Evolutionary conservation across 768 basidiomycete genomes (phyloP), one percentile per base, ranked within the genome.

Genomic region (Piloderma croceum): DNA sequence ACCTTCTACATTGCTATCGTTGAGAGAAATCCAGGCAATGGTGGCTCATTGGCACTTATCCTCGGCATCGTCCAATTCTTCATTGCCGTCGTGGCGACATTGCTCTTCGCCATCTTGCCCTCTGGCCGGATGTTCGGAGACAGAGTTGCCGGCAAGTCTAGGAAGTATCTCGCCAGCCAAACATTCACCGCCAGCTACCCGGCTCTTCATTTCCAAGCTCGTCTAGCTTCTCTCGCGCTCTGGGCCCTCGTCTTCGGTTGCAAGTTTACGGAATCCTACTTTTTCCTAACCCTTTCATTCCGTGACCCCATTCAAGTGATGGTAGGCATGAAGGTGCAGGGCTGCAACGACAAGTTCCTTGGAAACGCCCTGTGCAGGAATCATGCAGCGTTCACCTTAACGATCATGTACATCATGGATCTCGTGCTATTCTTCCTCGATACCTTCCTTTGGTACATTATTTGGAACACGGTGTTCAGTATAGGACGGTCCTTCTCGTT

Each of bases 351-450:
- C 71, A 83, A 78, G 61, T 80, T 77, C 62, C 91, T 97, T 46
- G 93, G 92, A 12, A 70, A 73, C 51, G 71, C 69, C 7, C 76
- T 99, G 12, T 99, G 96, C 66, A 68, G 71, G 35, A 93, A 97
- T 60, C 96, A 99, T 51, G 88, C 92, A 2, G 89, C 88, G 3
- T 97, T 98, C 65, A 85, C 94, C 7, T 65, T 99, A 57, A 80
- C 96, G 41, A 86, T 97, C 71, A 99, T 97, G 94, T 98, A 92
- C 59, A 69, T 96, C 70, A 97, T 98, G 94, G 96, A 98, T 58
- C 68, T 99, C 34, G 80, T 85, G 38, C 77, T 99, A 33, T 99
- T 90, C 77, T 99, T 98, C 78, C 73, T 99, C 63, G 96, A 99
- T 68, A 99, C 96, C 6, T 99, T 97, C 84, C 67, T 99, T 22